phyloP scores from a whole-genome alignment of 495 filamentous ascomycete genomes.

The Xylaria scruposa region DNA sequence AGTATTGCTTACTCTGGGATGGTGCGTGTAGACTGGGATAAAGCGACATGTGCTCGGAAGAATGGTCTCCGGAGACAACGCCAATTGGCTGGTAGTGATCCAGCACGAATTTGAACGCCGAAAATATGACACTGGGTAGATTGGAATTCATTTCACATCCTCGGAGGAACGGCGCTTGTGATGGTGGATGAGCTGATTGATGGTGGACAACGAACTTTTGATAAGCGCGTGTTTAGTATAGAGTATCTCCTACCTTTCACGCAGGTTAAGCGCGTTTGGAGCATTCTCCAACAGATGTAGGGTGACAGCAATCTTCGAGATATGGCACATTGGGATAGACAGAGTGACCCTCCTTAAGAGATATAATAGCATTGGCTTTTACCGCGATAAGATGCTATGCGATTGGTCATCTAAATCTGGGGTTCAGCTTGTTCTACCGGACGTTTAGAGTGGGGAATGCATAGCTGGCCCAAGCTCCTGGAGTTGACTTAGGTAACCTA shows the following conservation, averaged over 20 bases:
- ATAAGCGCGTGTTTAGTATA: constrained; percentile 12
- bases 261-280: constrained; percentile 10
- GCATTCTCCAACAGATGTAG: constrained; percentile 5
- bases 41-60: constrained; percentile 13
- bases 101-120: not conserved
- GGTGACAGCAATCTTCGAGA: not conserved
- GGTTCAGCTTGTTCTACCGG: constrained; percentile 6
- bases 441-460: not conserved
- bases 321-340: not conserved
- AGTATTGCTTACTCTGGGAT: constrained; percentile 14
- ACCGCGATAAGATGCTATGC: not conserved
- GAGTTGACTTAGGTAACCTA: not conserved
- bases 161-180: constrained; percentile 5
- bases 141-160: not conserved
- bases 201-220: not conserved
- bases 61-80: constrained; percentile 19
- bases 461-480: constrained; percentile 16
- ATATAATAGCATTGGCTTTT: not conserved
- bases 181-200: not conserved
- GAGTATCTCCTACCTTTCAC: not conserved
- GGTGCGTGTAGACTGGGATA: constrained; percentile 7
- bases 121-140: not conserved
- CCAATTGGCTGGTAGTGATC: constrained; percentile 6
- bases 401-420: constrained; percentile 9
- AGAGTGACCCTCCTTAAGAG: not conserved